phyloP scores from a whole-genome alignment of 1,139 yeast species.

The Diutina neorugosa region DNA sequence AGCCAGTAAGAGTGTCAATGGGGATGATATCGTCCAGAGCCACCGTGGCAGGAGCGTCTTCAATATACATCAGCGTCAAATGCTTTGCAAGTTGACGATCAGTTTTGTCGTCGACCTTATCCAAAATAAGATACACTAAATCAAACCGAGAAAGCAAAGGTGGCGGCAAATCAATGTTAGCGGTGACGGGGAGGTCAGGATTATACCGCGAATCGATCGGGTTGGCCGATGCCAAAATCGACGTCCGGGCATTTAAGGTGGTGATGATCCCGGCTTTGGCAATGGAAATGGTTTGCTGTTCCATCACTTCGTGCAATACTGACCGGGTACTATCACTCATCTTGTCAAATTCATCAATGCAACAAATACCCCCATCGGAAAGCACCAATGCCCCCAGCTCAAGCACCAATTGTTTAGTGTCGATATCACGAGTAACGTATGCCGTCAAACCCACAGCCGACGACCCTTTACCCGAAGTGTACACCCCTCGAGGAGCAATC shows the following conservation, averaged over 20 bases:
- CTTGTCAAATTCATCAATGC: conserved; percentile 97
- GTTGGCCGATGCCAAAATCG: conserved; percentile 91
- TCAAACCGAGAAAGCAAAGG: conserved; percentile 91
- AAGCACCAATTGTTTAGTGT: conserved; percentile 82
- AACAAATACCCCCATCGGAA: conserved; percentile 97
- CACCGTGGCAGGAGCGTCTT: conserved; percentile 72
- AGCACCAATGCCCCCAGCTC: conserved; percentile 95
- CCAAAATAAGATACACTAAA: conserved; percentile 81
- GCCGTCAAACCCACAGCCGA: conserved; percentile 99
- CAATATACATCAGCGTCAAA: conserved; percentile 83
- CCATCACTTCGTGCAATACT: conserved; percentile 97
- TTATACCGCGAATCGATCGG: conserved; percentile 96
- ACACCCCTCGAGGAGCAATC: conserved; percentile 95
- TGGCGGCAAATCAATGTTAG: conserved; percentile 93
- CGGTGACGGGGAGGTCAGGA: conserved; percentile 85
- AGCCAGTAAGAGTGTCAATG: conserved; percentile 74
- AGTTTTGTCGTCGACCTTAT: conserved; percentile 75
- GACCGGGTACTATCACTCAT: conserved; percentile 93
- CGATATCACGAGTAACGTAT: conserved; percentile 86
- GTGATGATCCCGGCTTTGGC: conserved; percentile 98
- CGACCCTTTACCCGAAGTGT: conserved; percentile 97
- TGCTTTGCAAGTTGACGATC: conserved; percentile 87
- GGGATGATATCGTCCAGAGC: conserved; percentile 60
- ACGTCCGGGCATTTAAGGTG: conserved; percentile 90
- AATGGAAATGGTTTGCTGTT: conserved; percentile 94